Base-by-base conservation (phyloP, 2,329 filamentous ascomycete genomes). In the Xylariaceae sp. region DNA sequence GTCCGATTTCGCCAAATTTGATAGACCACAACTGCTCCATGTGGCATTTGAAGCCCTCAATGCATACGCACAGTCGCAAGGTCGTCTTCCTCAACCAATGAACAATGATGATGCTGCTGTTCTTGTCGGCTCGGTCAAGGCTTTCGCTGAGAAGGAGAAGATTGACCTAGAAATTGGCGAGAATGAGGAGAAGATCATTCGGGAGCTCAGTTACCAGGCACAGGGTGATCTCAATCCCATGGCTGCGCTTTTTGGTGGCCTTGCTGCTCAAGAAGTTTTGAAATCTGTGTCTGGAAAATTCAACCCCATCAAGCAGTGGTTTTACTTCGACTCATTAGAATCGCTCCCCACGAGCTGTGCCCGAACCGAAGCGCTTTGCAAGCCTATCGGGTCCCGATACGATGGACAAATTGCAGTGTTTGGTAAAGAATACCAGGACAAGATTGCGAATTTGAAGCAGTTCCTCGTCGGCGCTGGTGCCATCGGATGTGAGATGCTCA, bases 251-350 rank as follows among this genome's bases (percentile, higher is more conserved):
- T 98, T 97, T 70, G 95, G 95, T 74, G 95, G 95, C 67, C 85
- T 97, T 66, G 85, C 91, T 23, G 95, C 95, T 1, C 95, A 99
- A 73, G 95, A 99, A 75, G 89, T 97, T 19, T 83, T 99, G 60
- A 99, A 99, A 78, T 92, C 94, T 16, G 91, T 99, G 6, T 99
- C 95, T 49, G 95, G 95, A 66, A 99, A 99, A 76, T 99, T 99
- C 79, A 87, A 92, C 68, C 95, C 95, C n/a, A 88, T 98, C 64
- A 84, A 90, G 66, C 95, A 99, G 74, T 98, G 91, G 87, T 83
- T 99, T 73, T 98, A 99, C 80, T 96, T 97, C 68, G 95, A 99
- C 75, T 96, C 95, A 1, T 80, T 99, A n/a, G 95, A 99, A 75
- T 96, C 95, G 8, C 82, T 99, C 2, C 94, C 95, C 1, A 83